These are phyloP conservation scores for Coemansia sp. DNA, from an alignment of 192 early-diverging fungal genomes.

Conservation along the genomic window DNA sequence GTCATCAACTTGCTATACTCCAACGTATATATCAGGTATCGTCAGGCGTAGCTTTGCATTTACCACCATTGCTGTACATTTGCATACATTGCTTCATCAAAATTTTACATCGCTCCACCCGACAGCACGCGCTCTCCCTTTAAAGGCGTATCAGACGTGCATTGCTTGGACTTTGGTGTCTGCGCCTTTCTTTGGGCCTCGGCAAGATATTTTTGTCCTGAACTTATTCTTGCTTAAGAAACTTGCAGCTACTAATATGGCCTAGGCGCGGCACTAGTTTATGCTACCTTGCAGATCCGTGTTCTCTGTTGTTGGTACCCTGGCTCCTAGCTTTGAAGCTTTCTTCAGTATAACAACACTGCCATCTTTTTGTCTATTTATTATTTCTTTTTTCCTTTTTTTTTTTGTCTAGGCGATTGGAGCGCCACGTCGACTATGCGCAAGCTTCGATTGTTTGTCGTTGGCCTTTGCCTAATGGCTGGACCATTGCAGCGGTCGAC, in stretches of 20 bases:
- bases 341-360: too few relatives aligned
- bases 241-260: too few relatives aligned
- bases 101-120: not conserved
- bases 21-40: conserved; percentile 33
- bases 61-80: not conserved
- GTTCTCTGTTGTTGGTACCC: too few relatives aligned
- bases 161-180: too few relatives aligned
- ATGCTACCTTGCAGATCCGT: too few relatives aligned
- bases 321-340: too few relatives aligned
- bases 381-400: not conserved
- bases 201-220: not conserved
- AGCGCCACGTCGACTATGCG: not conserved
- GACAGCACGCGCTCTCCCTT: too few relatives aligned
- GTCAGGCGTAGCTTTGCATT: conserved; percentile 1
- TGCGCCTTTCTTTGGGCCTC: not conserved
- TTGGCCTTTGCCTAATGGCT: not conserved
- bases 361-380: too few relatives aligned
- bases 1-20: conserved; percentile 37
- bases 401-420: not conserved
- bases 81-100: not conserved
- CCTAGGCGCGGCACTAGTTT: too few relatives aligned
- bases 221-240: too few relatives aligned
- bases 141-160: too few relatives aligned
- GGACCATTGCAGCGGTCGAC: not conserved
- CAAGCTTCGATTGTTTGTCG: not conserved